Evolutionary conservation across 2,329 filamentous ascomycete species (phyloP).

Genomic region (Xylaria sp.): DNA sequence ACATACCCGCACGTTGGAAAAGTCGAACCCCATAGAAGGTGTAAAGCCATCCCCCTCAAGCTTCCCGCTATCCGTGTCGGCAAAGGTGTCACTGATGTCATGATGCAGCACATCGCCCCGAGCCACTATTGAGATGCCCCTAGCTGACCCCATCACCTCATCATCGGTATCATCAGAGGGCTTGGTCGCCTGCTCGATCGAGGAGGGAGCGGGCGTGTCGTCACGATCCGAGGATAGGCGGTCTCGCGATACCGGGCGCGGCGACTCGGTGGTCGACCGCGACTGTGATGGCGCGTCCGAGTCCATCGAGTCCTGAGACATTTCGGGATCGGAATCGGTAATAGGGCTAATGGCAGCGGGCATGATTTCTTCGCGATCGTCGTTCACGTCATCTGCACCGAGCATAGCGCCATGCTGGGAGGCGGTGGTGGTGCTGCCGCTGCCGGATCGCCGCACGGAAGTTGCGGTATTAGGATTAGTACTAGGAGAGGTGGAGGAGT

Average conservation of each 20-base stretch:
- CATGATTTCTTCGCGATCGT: conserved; percentile 26
- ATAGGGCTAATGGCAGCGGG: too few relatives aligned
- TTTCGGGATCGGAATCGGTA: not conserved
- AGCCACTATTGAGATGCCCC: conserved; percentile 4
- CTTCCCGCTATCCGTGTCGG: conserved; percentile 27
- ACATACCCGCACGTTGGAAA: conserved; percentile 58
- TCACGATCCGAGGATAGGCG: conserved; percentile 23
- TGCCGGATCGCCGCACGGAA: conserved; percentile 32
- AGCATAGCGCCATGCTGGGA: conserved; percentile 25
- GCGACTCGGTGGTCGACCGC: conserved; percentile 33
- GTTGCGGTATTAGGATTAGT: conserved; percentile 24
- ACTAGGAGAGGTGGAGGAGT: too few relatives aligned
- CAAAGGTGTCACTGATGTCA: conserved; percentile 15
- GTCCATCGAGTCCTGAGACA: conserved; percentile 21
- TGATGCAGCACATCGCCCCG: conserved; percentile 18
- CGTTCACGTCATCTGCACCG: conserved; percentile 34
- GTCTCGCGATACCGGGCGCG: conserved; percentile 30
- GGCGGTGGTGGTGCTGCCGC: too few relatives aligned
- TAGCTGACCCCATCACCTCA: conserved; percentile 13
- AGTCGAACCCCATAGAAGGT: conserved; percentile 55
- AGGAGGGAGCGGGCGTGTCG: conserved; percentile 25
- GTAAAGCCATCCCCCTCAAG: conserved; percentile 29
- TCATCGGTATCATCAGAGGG: conserved; percentile 22
- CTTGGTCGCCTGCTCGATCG: conserved; percentile 26
- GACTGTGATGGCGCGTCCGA: conserved; percentile 10